A percentile compares a stretch with the other conserved stretches of the same genome.
Evolutionary conservation across 805 yeast species (phyloP).

Genomic region (Ogataea paradorogensis): DNA sequence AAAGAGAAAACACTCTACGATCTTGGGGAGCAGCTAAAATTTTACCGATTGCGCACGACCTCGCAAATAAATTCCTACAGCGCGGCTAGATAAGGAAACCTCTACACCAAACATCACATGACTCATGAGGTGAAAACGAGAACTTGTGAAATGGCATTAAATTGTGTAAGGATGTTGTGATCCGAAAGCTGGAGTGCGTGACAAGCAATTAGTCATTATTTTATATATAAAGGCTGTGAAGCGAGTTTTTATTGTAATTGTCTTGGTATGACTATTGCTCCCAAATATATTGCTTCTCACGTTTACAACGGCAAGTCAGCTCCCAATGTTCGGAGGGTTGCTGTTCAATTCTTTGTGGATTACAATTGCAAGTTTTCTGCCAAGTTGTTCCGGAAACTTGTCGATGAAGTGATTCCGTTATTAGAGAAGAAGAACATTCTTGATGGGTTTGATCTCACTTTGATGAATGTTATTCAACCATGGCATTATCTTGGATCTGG

Average conservation of each 20-base stretch:
- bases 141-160: no score
- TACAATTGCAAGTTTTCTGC: slow-evolving; percentile 76
- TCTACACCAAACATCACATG: neutral
- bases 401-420: slow-evolving; percentile 50
- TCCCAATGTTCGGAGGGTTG: slow-evolving; percentile 10
- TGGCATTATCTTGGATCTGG: slow-evolving; percentile 78
- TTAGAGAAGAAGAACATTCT: slow-evolving; percentile 42
- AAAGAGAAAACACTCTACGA: neutral
- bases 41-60: slow-evolving; percentile 1
- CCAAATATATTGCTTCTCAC: slow-evolving; percentile 24
- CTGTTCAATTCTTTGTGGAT: slow-evolving; percentile 66
- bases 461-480: slow-evolving; percentile 79
- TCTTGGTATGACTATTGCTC: slow-evolving; percentile 20
- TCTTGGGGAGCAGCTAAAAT: slow-evolving; percentile 1
- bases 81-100: slow-evolving; percentile 17
- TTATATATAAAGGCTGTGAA: no score
- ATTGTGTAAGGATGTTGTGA: no score
- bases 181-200: no score
- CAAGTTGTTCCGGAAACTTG: slow-evolving; percentile 57
- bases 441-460: slow-evolving; percentile 54
- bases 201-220: no score
- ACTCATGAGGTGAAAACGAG: no score
- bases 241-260: no score
- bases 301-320: slow-evolving; percentile 10
- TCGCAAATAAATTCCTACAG: slow-evolving; percentile 8